Evolutionary conservation across 257 asterid species (phyloP), one percentile per base, ranked within the genome.

Genomic region (Jacaranda copaia): DNA sequence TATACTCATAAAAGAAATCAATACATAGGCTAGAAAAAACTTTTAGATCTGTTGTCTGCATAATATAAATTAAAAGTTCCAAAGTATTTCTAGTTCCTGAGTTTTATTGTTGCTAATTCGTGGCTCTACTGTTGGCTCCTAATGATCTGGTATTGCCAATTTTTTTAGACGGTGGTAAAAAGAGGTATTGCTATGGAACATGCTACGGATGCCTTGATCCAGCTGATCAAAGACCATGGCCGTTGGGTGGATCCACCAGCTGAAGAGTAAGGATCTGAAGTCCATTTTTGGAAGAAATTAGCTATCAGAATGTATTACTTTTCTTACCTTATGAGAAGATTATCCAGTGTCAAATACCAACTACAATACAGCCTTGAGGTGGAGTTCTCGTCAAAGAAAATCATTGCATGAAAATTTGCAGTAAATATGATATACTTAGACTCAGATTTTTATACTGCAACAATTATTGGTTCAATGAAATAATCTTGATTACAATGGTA

Each of bases 231-330:
- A 76, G 97, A 92, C 65, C 84, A 92, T 20, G 97, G 85, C 35
- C 93, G 97, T 56, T 90, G 97, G 97, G 90, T 88, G 65, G 92
- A 92, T 0, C 96, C 97, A 56, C 88, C 95, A 0, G 67, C 81
- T 8, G 96, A 89, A 43, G 96, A 90, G 84, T 85, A 79, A 77
- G 57, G 15, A 55, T n/a, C 0, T 52, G n/a, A 55, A 55, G 46
- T 5, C 46, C 5, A 5, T 42, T 6, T 42, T 4, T 42, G 46
- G 46, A 42, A 6, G 61, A 18, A 55, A 55, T 5, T 19, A n/a
- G 61, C 61, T 5, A 13, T 53, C 6, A 25, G 32, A 25, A 25
- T 25, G 32, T 2, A 25, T 25, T 25, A 25, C 6, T n/a, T 15
- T 53, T 53, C 14, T n/a, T 2, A 18, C 16, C 8, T 4, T n/a